A percentile compares a stretch with the other conserved stretches of the same genome.
These are phyloP conservation scores for Elongisporangium undulatum DNA, from an alignment of 352 stramenopile species.

Conservation along the genomic window DNA sequence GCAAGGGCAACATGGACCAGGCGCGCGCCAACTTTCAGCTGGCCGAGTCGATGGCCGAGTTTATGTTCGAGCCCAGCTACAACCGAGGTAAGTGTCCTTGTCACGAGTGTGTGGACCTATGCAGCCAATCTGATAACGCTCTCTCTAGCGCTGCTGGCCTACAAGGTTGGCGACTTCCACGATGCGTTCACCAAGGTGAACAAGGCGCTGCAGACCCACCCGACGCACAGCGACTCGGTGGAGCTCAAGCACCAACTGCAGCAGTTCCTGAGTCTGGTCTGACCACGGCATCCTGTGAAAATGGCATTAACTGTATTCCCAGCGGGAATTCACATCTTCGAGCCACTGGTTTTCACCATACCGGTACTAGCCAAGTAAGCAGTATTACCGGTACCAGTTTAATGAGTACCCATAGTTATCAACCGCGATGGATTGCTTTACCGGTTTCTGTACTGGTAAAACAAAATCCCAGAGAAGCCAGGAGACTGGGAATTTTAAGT, in stretches of 20 bases:
- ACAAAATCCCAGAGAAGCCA: too few relatives aligned
- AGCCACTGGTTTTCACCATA: too few relatives aligned
- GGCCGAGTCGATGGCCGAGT: constrained; percentile 72
- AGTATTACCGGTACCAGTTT: too few relatives aligned
- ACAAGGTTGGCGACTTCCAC: constrained; percentile 90
- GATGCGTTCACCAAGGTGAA: constrained; percentile 86
- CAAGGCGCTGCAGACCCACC: constrained; percentile 74
- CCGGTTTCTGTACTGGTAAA: too few relatives aligned
- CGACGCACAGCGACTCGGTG: constrained; percentile 81
- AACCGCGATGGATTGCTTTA: too few relatives aligned
- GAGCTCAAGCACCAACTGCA: constrained; percentile 89
- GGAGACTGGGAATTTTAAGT: too few relatives aligned
- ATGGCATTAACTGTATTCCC: too few relatives aligned
- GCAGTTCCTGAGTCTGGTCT: constrained; percentile 80
- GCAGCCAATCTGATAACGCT: constrained; percentile 3
- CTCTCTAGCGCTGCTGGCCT: constrained; percentile 79
- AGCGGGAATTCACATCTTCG: too few relatives aligned
- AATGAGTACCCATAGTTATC: too few relatives aligned
- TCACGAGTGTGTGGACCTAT: background rate
- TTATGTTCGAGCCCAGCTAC: constrained; percentile 91
- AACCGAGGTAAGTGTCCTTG: constrained; percentile 60
- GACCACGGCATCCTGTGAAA: too few relatives aligned
- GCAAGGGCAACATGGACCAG: constrained; percentile 86
- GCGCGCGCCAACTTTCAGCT: constrained; percentile 81
- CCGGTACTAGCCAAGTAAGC: too few relatives aligned